Evolutionary conservation across 768 basidiomycete genomes (phyloP).

Genomic region (Calocybe indica): DNA sequence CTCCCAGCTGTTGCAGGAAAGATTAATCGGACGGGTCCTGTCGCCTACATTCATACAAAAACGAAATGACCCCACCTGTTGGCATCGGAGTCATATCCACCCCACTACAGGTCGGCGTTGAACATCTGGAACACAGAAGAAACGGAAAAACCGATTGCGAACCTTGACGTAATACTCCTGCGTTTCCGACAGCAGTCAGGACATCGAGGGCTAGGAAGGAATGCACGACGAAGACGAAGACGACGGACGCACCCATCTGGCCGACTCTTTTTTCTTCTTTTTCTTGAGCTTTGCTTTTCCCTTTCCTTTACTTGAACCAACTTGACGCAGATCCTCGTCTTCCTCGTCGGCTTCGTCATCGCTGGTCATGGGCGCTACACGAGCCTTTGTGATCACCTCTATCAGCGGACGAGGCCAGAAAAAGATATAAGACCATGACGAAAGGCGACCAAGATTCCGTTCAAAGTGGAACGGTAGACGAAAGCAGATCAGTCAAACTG

Average conservation of each 20-base stretch:
- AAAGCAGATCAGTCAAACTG: no score
- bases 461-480: no score
- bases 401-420: no score
- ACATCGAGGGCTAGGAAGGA: background rate
- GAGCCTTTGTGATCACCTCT: no score
- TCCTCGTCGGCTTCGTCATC: background rate
- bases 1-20: slow-evolving; percentile 55
- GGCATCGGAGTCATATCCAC: slow-evolving; percentile 47
- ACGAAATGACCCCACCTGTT: slow-evolving; percentile 40
- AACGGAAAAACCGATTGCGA: slow-evolving; percentile 1
- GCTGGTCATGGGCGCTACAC: no score
- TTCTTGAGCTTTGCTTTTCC: background rate
- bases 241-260: background rate
- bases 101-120: slow-evolving; percentile 46
- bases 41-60: background rate
- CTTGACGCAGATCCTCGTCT: background rate
- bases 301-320: background rate
- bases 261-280: background rate
- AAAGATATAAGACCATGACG: no score
- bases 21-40: background rate
- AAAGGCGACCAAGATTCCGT: no score
- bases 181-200: slow-evolving; percentile 2
- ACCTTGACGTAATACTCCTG: slow-evolving; percentile 73
- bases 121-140: background rate
- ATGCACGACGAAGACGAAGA: background rate